Percentiles rank a stretch among this genome's conserved stretches.
These are phyloP conservation scores for Penicillium brevicompactum DNA, from an alignment of 2,329 filamentous ascomycete species.

Conservation along the genomic window DNA sequence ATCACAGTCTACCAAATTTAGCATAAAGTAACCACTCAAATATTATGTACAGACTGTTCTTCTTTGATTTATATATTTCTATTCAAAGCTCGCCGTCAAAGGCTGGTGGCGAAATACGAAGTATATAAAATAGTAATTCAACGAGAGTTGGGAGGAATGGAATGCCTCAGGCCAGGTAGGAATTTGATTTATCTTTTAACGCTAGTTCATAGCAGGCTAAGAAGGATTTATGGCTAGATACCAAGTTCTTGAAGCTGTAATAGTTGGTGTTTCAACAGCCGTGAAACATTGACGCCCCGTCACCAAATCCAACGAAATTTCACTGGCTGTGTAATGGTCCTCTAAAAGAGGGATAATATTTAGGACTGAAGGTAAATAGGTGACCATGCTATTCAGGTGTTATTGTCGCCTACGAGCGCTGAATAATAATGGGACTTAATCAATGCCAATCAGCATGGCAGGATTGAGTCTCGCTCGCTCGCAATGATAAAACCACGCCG, in stretches of 20 bases:
- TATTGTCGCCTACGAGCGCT: neutral
- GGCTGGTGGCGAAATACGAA: neutral
- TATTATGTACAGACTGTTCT: too few relatives aligned
- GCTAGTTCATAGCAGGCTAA: neutral
- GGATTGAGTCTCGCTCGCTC: neutral
- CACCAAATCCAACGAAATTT: neutral
- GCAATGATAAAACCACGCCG: neutral
- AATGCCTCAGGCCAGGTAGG: neutral
- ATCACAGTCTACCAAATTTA: too few relatives aligned
- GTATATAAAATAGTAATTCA: neutral
- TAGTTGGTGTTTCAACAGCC: neutral
- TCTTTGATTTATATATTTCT: too few relatives aligned
- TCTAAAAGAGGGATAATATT: neutral
- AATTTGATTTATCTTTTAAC: neutral
- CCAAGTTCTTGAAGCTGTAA: neutral
- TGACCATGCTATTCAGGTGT: neutral
- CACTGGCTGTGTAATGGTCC: neutral
- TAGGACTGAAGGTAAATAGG: neutral
- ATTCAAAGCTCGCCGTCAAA: neutral
- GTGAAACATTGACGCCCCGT: neutral
- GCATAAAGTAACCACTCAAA: too few relatives aligned
- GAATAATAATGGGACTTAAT: neutral
- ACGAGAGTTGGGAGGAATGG: neutral
- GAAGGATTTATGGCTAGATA: neutral
- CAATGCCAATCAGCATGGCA: neutral